Base-by-base conservation (phyloP, 148 eudicot species). In the Spergularia bocconei region DNA sequence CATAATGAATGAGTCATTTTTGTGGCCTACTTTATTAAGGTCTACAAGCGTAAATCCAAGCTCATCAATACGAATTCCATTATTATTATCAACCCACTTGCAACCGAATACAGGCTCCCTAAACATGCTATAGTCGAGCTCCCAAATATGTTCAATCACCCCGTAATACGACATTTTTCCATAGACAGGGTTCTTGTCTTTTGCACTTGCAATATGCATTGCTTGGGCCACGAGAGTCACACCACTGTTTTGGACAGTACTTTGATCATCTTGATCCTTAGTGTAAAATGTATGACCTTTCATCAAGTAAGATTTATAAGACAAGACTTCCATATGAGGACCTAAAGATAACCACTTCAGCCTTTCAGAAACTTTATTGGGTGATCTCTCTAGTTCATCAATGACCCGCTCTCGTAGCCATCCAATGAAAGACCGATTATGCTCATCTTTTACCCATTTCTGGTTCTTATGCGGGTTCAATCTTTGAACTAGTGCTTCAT, bases 231-330 rank as follows among this genome's bases (percentile, higher is more conserved):
- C 13, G n/a, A 54, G 13, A 29, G 54, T n/a, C 54, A 72, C 75
- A 19, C 65, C 53, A 57, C 75, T 57, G 39, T 72, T 72, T n/a
- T 39, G 54, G 33, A 57, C 12, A 20, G 53, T 72, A 41, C 53
- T 57, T 39, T 58, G 25, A 38, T 38, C 52, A 59, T 72, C 75
- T 11, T 59, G 51, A 0, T 16, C 33, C 41, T 20, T 57, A 1
- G 75, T 58, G 53, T 59, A 56, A 56, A 71, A 55, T 14, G 74
- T 71, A 9, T n/a, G 36, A 13, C 66, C 75, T 13, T 57, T 71
- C 4, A 56, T 56, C 2, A 7, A 11, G 41, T 71, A 71, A 2
- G 51, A 47, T 0, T 20, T 21, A 41, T 72, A 72, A 17, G 54
- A 57, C 2, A 44, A 57, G 11, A 38, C 75, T 16, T 70, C 6